Conservation (phyloP, 2,329 filamentous ascomycete species). For the Curvularia spicifera region DNA sequence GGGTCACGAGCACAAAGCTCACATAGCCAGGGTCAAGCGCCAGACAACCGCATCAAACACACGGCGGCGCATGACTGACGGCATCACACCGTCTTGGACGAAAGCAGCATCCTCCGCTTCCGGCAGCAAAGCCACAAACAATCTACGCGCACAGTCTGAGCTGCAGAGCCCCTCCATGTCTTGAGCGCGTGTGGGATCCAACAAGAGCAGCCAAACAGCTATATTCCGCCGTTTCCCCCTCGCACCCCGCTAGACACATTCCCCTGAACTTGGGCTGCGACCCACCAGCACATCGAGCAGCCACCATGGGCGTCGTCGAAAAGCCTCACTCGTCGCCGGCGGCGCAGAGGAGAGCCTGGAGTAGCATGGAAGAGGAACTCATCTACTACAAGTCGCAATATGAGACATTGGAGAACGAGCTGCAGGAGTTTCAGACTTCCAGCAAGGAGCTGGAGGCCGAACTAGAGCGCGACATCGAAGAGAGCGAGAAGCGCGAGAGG, state of each 20-base stretch:
- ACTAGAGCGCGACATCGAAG: constrained; percentile 93
- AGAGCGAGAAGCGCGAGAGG: constrained; percentile 91
- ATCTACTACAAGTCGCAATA: constrained; percentile 97
- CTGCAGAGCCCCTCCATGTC: constrained; percentile 7
- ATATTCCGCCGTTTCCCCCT: constrained; percentile 15
- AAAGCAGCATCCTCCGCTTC: constrained; percentile 28
- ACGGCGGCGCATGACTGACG: constrained; percentile 36
- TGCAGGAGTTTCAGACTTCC: constrained; percentile 91
- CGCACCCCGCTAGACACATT: constrained; percentile 31
- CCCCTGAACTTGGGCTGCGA: constrained; percentile 34
- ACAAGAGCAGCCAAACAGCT: constrained; percentile 2
- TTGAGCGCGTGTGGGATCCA: constrained; percentile 12
- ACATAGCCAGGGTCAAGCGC: constrained; percentile 15
- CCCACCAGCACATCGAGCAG: constrained; percentile 21
- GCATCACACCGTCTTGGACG: constrained; percentile 30
- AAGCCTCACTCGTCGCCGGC: constrained; percentile 27
- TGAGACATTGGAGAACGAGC: constrained; percentile 86
- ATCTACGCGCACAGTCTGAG: constrained; percentile 22
- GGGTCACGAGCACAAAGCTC: constrained; percentile 20
- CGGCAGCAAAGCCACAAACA: constrained; percentile 24
- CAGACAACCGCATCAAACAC: constrained; percentile 24
- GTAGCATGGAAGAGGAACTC: constrained; percentile 72
- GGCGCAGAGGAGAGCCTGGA: constrained; percentile 43
- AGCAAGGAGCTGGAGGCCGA: constrained; percentile 94
- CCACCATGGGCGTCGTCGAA: constrained; percentile 41